These are phyloP conservation scores for Pelagomonas calceolata DNA, from an alignment of 108 stramenopile species.

Conservation along the genomic window DNA sequence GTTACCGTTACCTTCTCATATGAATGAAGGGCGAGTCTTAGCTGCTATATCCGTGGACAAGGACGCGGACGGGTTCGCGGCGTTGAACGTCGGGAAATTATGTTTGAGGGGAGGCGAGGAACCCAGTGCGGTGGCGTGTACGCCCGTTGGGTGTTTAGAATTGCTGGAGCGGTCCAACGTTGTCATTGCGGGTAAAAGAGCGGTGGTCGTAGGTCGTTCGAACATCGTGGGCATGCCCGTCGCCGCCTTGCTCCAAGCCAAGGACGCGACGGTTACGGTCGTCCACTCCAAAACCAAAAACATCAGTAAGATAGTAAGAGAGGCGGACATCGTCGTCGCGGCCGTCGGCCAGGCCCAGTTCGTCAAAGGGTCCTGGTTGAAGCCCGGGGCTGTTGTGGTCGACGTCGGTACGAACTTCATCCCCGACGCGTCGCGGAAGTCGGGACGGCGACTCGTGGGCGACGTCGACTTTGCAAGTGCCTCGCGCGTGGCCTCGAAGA, in stretches of 20 bases:
- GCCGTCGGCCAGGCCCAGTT: slow-evolving; percentile 80
- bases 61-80: slow-evolving; percentile 94
- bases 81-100: slow-evolving; percentile 70
- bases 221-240: slow-evolving; percentile 68
- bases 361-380: slow-evolving; percentile 78
- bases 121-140: slow-evolving; percentile 22
- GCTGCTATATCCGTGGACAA: slow-evolving; percentile 57
- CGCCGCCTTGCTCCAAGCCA: slow-evolving; percentile 69
- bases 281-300: slow-evolving; percentile 78
- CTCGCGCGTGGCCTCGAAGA: slow-evolving; percentile 56
- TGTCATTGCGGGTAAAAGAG: slow-evolving; percentile 68
- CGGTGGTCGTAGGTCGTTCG: slow-evolving; percentile 90
- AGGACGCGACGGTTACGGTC: slow-evolving; percentile 86
- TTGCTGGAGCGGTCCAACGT: slow-evolving; percentile 74
- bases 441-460: slow-evolving; percentile 83
- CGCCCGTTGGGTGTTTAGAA: slow-evolving; percentile 75
- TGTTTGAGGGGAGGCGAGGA: slow-evolving; percentile 19
- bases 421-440: slow-evolving; percentile 50
- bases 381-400: slow-evolving; percentile 87
- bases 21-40: slow-evolving; percentile 67
- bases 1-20: slow-evolving; percentile 78
- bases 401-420: slow-evolving; percentile 96
- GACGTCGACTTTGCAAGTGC: slow-evolving; percentile 76
- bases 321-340: slow-evolving; percentile 90
- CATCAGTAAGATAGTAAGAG: slow-evolving; percentile 46